These are phyloP conservation scores for Acrocalymma vagum DNA, from an alignment of 2,329 filamentous ascomycete genomes.

Conservation along the genomic window DNA sequence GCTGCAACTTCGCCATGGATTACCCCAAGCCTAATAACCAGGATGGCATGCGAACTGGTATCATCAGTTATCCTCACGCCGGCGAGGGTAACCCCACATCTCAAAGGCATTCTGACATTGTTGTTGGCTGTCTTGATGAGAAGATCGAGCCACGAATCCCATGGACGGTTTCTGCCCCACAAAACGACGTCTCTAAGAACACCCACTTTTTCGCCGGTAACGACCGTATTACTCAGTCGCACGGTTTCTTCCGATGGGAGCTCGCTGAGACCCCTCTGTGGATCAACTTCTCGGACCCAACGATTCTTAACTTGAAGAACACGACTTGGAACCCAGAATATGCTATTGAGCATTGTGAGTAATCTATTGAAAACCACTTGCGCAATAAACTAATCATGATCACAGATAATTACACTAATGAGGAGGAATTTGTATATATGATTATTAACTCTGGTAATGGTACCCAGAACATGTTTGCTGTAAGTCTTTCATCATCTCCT, in stretches of 20 bases:
- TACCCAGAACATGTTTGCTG: constrained; percentile 1
- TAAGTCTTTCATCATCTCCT: background rate
- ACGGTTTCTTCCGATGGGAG: constrained; percentile 20
- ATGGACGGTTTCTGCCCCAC: constrained; percentile 23
- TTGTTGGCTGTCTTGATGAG: constrained; percentile 21
- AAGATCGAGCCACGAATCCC: constrained; percentile 15
- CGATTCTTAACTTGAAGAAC: constrained; percentile 22
- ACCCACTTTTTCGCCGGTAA: constrained; percentile 21
- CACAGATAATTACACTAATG: constrained; percentile 18
- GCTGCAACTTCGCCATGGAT: constrained; percentile 8
- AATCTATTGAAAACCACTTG: background rate
- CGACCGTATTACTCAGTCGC: constrained; percentile 5
- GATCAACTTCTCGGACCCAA: constrained; percentile 26
- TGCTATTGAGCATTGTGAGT: constrained; percentile 21
- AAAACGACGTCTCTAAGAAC: constrained; percentile 21
- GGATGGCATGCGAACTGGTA: constrained; percentile 18
- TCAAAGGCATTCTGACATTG: constrained; percentile 5
- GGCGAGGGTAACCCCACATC: constrained; percentile 14
- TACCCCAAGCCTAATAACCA: constrained; percentile 6
- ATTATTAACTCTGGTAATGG: constrained; percentile 23
- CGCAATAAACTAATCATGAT: background rate
- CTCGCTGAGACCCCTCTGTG: constrained; percentile 26
- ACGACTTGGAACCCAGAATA: constrained; percentile 26
- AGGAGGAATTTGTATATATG: constrained; percentile 25
- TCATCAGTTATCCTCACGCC: constrained; percentile 25